phyloP scores from a whole-genome alignment of 768 basidiomycete species.

The Kwoniella newhampshirensis region DNA sequence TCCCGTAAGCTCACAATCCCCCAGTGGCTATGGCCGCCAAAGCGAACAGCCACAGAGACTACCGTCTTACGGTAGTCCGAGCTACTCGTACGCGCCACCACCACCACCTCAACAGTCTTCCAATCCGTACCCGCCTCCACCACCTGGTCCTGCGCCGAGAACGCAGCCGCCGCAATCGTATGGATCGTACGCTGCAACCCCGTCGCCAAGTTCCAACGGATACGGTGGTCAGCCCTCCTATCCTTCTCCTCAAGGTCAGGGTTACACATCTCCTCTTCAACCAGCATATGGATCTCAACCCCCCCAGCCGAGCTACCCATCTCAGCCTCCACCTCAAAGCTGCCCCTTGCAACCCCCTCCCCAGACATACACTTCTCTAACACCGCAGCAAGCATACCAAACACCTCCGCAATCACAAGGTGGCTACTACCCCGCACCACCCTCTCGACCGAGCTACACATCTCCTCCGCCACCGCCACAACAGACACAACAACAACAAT shows the following conservation, averaged over 20 bases:
- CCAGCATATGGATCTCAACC: constrained; percentile 15
- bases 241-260: constrained; percentile 8
- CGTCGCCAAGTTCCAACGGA: constrained; percentile 1
- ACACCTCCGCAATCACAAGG: constrained; percentile 1
- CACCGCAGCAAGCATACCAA: constrained; percentile 6
- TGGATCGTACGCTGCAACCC: constrained; percentile 15
- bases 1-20: constrained; percentile 18
- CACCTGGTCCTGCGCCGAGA: constrained; percentile 3
- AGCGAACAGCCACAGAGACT: constrained; percentile 11
- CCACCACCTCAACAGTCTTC: constrained; percentile 21
- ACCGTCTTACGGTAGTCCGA: constrained; percentile 10
- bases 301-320: constrained; percentile 10
- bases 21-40: constrained; percentile 1
- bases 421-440: constrained; percentile 15
- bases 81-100: constrained; percentile 21
- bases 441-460: constrained; percentile 16
- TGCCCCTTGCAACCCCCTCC: constrained; percentile 6
- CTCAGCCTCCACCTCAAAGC: constrained; percentile 12
- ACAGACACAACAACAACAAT: constrained; percentile 25
- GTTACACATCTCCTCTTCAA: constrained; percentile 13
- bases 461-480: constrained; percentile 16
- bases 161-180: constrained; percentile 5
- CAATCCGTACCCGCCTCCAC: constrained; percentile 66
- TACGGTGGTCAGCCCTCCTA: constrained; percentile 10
- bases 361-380: constrained; percentile 14